phyloP scores from a whole-genome alignment of 176 grass and related monocot genomes.

The Pontederia paniculata region DNA sequence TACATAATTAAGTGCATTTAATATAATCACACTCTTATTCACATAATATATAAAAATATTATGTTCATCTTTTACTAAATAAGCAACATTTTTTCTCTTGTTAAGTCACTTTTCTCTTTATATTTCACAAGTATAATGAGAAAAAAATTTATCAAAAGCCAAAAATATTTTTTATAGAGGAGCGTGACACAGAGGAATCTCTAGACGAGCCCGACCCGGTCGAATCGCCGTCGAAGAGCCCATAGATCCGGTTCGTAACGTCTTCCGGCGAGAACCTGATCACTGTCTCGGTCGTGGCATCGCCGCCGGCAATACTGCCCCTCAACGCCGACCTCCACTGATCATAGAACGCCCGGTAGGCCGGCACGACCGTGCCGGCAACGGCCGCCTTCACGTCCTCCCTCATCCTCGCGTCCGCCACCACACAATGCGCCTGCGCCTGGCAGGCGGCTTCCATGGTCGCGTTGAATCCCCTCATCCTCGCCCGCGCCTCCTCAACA shows the following conservation, averaged over 20 bases:
- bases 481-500: not conserved
- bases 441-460: conserved; percentile 16
- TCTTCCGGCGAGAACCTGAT: conserved; percentile 5
- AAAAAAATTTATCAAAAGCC: no score
- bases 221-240: not conserved
- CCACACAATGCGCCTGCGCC: conserved; percentile 32
- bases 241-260: not conserved
- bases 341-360: conserved; percentile 47
- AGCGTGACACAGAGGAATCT: not conserved
- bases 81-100: no score
- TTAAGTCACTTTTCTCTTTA: no score
- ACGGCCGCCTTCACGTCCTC: conserved; percentile 23
- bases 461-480: conserved; percentile 19
- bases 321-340: conserved; percentile 14
- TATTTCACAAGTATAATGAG: no score
- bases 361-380: conserved; percentile 22
- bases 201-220: not conserved
- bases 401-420: conserved; percentile 33
- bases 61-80: no score
- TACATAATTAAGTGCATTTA: no score
- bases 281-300: conserved; percentile 12
- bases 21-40: no score
- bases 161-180: no score
- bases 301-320: conserved; percentile 17
- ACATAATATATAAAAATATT: no score